phyloP scores from a whole-genome alignment of 225 moss, liverwort and hornwort genomes.

The Polytrichum formosum region DNA sequence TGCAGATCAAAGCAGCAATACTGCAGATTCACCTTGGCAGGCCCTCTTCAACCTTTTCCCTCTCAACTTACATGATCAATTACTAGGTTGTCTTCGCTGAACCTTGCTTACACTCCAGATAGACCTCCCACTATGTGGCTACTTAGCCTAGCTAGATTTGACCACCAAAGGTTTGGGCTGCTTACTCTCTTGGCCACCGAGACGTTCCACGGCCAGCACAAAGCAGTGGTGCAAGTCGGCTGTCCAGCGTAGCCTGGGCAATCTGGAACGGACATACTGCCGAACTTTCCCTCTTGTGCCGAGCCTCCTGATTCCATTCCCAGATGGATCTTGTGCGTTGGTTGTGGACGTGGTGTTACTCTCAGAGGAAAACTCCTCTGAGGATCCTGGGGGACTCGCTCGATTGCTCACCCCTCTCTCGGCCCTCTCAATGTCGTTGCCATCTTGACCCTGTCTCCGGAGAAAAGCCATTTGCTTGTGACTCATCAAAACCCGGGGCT shows the following conservation, averaged over 20 bases:
- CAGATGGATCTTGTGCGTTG: slow-evolving; percentile 21
- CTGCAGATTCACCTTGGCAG: too few species aligned
- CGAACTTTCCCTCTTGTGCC: slow-evolving; percentile 43
- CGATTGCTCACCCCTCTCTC: slow-evolving; percentile 12
- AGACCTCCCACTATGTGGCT: too few species aligned
- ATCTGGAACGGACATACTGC: slow-evolving; percentile 65
- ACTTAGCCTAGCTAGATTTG: too few species aligned
- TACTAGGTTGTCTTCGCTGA: too few species aligned
- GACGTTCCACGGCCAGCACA: slow-evolving; percentile 63
- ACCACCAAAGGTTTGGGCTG: background rate
- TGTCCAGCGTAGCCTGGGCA: slow-evolving; percentile 69
- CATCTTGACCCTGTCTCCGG: slow-evolving; percentile 22
- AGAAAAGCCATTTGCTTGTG: slow-evolving; percentile 22
- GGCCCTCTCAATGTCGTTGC: slow-evolving; percentile 11
- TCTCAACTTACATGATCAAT: too few species aligned
- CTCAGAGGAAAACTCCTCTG: slow-evolving; percentile 41
- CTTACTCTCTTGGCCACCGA: slow-evolving; percentile 77
- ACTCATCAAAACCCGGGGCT: background rate
- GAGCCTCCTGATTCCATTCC: slow-evolving; percentile 3
- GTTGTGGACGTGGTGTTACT: slow-evolving; percentile 38
- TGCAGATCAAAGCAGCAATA: too few species aligned
- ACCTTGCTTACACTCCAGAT: too few species aligned
- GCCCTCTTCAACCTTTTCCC: too few species aligned
- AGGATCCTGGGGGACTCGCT: slow-evolving; percentile 24
- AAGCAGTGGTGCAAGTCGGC: slow-evolving; percentile 65